Evolutionary conservation across 2,329 filamentous ascomycete genomes (phyloP), one percentile per base, ranked within the genome.

Genomic region (Fusarium nygamai): DNA sequence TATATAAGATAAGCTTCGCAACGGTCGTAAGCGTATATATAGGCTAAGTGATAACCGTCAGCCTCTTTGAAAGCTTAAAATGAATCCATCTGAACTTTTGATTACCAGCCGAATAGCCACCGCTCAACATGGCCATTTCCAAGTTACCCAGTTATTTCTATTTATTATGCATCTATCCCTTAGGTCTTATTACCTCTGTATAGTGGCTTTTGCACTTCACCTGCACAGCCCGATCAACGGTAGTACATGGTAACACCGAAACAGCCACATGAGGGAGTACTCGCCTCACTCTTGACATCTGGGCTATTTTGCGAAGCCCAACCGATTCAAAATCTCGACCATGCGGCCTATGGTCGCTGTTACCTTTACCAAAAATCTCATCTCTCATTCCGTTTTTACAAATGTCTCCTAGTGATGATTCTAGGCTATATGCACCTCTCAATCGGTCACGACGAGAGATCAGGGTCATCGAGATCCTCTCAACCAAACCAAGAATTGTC

Each of bases 381-480:
- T n/a, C n/a, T n/a, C n/a, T n/a, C n/a, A n/a, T n/a, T n/a, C n/a
- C n/a, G n/a, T n/a, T n/a, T n/a, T n/a, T n/a, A n/a, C n/a, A n/a
- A n/a, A 59, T 60, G 59, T 8, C 14, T 24, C 1, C 6, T 1
- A 41, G 9, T 0, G 1, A 14, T 1, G 22, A 33, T 27, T 16
- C 13, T 1, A 6, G 16, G 8, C 24, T 34, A 0, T 33, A 43
- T 38, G 14, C 22, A 3, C 64, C 43, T 8, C 36, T 68, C 0
- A 33, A 69, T 29, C 31, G 43, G 19, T 38, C 57, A 13, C 38
- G 31, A 5, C 51, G 41, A 14, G 9, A 69, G 19, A 69, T 57
- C n/a, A 9, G 64, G 2, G 16, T 69, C 0, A 10, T 68, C 13
- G 64, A 68, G 38, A 33, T 68, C 1, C 9, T 51, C 9, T 51